phyloP scores from a whole-genome alignment of 768 basidiomycete species.

The Amanita rimosa region DNA sequence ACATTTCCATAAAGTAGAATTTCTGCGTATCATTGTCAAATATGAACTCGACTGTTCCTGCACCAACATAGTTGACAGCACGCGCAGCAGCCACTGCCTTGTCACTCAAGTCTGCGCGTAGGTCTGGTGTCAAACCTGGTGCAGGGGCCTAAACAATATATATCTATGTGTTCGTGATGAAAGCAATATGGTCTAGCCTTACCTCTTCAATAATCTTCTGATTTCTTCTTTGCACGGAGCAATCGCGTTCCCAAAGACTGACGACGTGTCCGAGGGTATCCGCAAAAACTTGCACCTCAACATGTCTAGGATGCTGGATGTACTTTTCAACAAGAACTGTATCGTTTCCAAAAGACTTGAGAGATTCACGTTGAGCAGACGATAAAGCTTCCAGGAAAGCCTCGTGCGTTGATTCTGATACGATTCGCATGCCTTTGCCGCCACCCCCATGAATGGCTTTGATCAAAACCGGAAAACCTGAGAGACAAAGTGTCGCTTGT shows the following conservation, averaged over 20 bases:
- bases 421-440: constrained; percentile 91
- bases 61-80: constrained; percentile 86
- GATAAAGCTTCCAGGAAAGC: constrained; percentile 73
- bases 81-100: constrained; percentile 90
- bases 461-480: constrained; percentile 86
- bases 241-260: constrained; percentile 95
- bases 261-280: constrained; percentile 72
- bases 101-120: constrained; percentile 69
- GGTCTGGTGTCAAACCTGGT: constrained; percentile 70
- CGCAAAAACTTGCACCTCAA: constrained; percentile 93
- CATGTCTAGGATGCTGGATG: constrained; percentile 76
- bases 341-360: constrained; percentile 81
- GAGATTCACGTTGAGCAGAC: constrained; percentile 83
- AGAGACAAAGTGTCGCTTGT: neutral
- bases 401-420: constrained; percentile 38
- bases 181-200: neutral
- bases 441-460: constrained; percentile 96
- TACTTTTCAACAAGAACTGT: constrained; percentile 85
- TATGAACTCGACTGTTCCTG: constrained; percentile 94
- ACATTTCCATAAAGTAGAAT: constrained; percentile 98
- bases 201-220: constrained; percentile 96
- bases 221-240: constrained; percentile 83
- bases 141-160: constrained; percentile 60
- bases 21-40: constrained; percentile 82
- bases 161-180: neutral